phyloP scores from a whole-genome alignment of 306 rosid genomes.

The Delonix regia region DNA sequence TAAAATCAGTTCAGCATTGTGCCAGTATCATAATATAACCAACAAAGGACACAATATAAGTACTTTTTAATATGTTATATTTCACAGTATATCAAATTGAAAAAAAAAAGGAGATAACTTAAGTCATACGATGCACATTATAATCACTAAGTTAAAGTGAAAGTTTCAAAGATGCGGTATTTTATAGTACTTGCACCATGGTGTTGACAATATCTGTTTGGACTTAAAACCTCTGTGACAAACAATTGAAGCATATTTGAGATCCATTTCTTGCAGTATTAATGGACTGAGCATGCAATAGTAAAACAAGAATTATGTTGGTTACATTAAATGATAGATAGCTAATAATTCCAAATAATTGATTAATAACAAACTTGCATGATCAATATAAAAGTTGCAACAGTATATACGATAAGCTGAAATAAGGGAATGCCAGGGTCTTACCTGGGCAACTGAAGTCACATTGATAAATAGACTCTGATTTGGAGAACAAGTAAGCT shows the following conservation, averaged over 20 bases:
- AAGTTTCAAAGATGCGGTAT: not conserved
- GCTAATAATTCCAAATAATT: not conserved
- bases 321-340: not conserved
- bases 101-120: conserved; percentile 9
- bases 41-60: conserved; percentile 14
- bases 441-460: conserved; percentile 77
- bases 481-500: conserved; percentile 95
- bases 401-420: conserved; percentile 18
- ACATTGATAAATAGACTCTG: conserved; percentile 98
- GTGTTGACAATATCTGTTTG: conserved; percentile 2
- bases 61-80: not conserved
- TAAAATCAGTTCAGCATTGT: conserved; percentile 7
- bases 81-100: conserved; percentile 18
- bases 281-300: not conserved
- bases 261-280: conserved; percentile 26
- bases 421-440: conserved; percentile 20
- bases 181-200: not conserved
- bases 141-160: not conserved
- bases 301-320: not conserved
- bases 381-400: conserved; percentile 10
- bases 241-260: conserved; percentile 11
- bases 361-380: conserved; percentile 15
- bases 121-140: conserved; percentile 16
- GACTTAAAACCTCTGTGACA: not conserved
- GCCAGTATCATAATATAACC: conserved; percentile 5